Conservation (phyloP, 2,329 filamentous ascomycete genomes). For the Helminthosporium solani region DNA sequence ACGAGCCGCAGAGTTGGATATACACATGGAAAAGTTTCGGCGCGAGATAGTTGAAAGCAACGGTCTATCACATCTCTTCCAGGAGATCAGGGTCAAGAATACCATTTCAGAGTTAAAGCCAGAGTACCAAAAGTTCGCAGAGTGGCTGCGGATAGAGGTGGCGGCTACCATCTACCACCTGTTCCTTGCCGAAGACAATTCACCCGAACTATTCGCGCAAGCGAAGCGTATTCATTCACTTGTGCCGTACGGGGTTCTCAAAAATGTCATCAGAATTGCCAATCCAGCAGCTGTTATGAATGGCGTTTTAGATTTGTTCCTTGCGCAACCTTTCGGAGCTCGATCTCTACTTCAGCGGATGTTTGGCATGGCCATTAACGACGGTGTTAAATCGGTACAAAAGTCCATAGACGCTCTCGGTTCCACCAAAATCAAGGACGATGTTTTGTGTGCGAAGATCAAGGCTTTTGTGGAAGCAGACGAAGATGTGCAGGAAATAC, state of each 20-base stretch:
- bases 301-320: constrained; percentile 89
- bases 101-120: constrained; percentile 85
- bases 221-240: constrained; percentile 91
- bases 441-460: constrained; percentile 76
- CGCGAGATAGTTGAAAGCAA: constrained; percentile 71
- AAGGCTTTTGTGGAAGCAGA: constrained; percentile 74
- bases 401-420: constrained; percentile 78
- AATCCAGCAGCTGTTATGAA: constrained; percentile 98
- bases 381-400: constrained; percentile 85
- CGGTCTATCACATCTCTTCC: constrained; percentile 87
- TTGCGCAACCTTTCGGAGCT: constrained; percentile 90
- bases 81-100: constrained; percentile 87
- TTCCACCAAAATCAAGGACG: constrained; percentile 72
- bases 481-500: constrained; percentile 70
- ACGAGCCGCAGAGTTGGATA: constrained; percentile 87
- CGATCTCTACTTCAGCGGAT: constrained; percentile 91
- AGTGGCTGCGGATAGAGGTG: constrained; percentile 96
- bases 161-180: constrained; percentile 96
- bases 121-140: constrained; percentile 96
- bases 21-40: constrained; percentile 89
- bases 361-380: constrained; percentile 85
- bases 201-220: constrained; percentile 91
- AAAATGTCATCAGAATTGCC: constrained; percentile 94
- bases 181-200: constrained; percentile 97
- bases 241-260: constrained; percentile 88